A percentile compares a stretch with the other conserved stretches of the same genome.
phyloP scores from a whole-genome alignment of 257 asterid species.

The Parsonsia alboflavescens region DNA sequence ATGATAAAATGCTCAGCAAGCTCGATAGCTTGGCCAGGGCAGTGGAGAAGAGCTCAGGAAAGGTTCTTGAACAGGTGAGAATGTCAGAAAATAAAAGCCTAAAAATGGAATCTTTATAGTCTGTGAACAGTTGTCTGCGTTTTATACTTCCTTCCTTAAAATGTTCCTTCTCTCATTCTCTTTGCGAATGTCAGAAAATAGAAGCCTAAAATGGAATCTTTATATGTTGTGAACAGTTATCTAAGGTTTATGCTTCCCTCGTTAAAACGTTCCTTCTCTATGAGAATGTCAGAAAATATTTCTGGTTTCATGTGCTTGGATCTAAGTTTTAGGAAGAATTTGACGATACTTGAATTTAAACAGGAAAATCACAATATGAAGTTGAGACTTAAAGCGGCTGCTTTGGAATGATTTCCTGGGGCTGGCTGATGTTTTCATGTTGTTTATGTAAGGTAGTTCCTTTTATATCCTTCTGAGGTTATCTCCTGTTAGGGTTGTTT shows the following conservation, averaged over 20 bases:
- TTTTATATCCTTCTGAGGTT: not conserved
- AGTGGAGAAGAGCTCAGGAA: slow-evolving; percentile 65
- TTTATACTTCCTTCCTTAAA: not conserved
- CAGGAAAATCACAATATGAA: slow-evolving; percentile 77
- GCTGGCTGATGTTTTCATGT: slow-evolving; percentile 19
- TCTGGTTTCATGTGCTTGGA: not conserved
- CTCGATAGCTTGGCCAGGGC: slow-evolving; percentile 52
- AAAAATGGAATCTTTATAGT: slow-evolving; percentile 6
- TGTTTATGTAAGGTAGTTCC: slow-evolving; percentile 28
- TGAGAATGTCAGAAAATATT: too few relatives aligned
- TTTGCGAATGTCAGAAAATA: slow-evolving; percentile 27
- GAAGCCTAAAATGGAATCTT: not conserved
- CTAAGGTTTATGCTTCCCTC: not conserved
- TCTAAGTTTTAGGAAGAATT: not conserved
- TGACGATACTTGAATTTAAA: slow-evolving; percentile 16
- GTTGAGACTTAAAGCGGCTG: slow-evolving; percentile 80
- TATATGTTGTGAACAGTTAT: slow-evolving; percentile 7
- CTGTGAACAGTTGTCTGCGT: not conserved
- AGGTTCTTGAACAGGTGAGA: slow-evolving; percentile 74
- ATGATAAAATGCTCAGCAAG: slow-evolving; percentile 70
- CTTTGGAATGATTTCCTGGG: slow-evolving; percentile 48
- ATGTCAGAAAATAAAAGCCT: not conserved
- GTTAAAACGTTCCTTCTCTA: not conserved
- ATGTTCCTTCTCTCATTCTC: too few relatives aligned
- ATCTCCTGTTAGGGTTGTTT: not conserved